phyloP scores from a whole-genome alignment of 768 basidiomycete genomes.

The Kwoniella sp. region DNA sequence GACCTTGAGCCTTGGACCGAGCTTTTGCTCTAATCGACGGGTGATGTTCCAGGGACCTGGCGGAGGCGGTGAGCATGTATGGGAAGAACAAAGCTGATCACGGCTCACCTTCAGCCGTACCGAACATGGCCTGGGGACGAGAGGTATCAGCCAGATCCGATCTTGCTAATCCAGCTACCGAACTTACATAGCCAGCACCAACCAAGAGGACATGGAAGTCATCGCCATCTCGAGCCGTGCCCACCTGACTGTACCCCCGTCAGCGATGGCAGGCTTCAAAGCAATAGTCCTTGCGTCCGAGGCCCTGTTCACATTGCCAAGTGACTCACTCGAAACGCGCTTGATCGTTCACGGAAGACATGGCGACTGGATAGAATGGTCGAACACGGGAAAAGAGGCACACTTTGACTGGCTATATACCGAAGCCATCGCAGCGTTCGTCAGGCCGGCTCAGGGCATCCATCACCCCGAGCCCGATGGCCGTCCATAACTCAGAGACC shows the following conservation, averaged over 20 bases:
- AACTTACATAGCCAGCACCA: conserved; percentile 38
- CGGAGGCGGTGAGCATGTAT: not conserved
- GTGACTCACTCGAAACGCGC: not conserved
- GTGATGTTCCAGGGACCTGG: conserved; percentile 49
- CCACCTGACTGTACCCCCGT: not conserved
- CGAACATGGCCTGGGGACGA: conserved; percentile 36
- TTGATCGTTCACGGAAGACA: not conserved
- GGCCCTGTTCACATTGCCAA: too few species aligned
- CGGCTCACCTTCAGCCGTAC: conserved; percentile 31
- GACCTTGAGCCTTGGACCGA: conserved; percentile 88
- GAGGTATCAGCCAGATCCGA: too few species aligned
- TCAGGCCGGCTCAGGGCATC: too few species aligned
- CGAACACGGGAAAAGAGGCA: too few species aligned
- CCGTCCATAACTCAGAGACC: too few species aligned
- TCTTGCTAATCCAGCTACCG: too few species aligned
- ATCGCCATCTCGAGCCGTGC: not conserved
- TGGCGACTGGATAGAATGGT: not conserved
- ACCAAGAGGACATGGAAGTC: conserved; percentile 31
- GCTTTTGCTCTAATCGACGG: conserved; percentile 59
- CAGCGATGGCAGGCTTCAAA: not conserved
- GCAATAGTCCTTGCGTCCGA: too few species aligned
- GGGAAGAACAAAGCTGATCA: not conserved
- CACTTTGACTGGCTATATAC: too few species aligned
- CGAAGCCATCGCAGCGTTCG: too few species aligned
- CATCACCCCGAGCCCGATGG: too few species aligned